Base-by-base conservation (phyloP, 2,329 filamentous ascomycete genomes). In the Ceratocystis harringtonii region DNA sequence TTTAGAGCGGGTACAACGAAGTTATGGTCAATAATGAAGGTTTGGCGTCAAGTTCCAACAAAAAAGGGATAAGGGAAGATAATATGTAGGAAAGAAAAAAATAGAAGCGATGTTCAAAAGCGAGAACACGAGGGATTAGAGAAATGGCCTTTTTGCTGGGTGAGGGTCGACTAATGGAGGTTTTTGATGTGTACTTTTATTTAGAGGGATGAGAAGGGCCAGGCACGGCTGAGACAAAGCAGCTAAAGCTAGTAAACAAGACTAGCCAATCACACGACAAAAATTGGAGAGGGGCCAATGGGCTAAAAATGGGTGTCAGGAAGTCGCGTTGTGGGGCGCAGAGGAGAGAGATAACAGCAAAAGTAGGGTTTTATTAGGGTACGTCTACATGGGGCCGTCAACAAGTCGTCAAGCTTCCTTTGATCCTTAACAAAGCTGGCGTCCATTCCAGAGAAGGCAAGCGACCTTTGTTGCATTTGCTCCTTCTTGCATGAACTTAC, bases 151-250 rank as follows among this genome's bases (percentile, higher is more conserved):
- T 32, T 30, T 36, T 30, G 4, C 25, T 12, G 55, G 10, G 28
- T 32, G 55, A 58, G 30, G 55, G 55, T 58, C 15, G 8, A 25
- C 15, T 58, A 58, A 25, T 58, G 55, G 55, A 30, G 55, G 30
- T 30, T 58, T 58, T 32, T 36, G 15, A 58, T 58, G 25, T 58
- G 55, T 58, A 30, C 55, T 65, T 62, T 60, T 8, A 65, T 61
- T 65, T 61, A 36, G 58, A 65, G 64, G 60, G 64, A 65, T 65
- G 64, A 62, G 28, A 36, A 58, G 17, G 55, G 55, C 17, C 55
- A 58, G 55, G 55, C 55, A 65, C 45, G 64, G 58, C 64, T 65
- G 64, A 65, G 63, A 65, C 63, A 61, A 60, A 58, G 22, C 57
- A 58, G 3, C 63, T 44, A 62, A 28, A 65, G 55, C 55, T 36